Conservation (phyloP, 2,329 filamentous ascomycete genomes). For the Claviceps paspali region DNA sequence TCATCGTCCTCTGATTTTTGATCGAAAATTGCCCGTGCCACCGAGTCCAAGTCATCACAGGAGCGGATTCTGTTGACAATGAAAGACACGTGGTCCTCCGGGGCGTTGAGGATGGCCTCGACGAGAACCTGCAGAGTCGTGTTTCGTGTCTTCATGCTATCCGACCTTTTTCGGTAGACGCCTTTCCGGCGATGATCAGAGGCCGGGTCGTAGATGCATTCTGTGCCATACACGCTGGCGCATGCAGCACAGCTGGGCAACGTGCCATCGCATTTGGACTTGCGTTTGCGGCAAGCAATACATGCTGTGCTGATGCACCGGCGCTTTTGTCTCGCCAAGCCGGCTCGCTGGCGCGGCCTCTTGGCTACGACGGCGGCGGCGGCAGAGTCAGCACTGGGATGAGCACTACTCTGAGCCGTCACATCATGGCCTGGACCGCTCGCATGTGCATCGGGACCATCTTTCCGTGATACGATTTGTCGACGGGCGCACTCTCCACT, state of each 20-base stretch:
- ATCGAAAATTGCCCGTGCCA: constrained; percentile 38
- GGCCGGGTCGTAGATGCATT: constrained; percentile 89
- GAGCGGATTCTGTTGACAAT: constrained; percentile 79
- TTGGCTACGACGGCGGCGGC: constrained; percentile 17
- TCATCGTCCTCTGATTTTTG: constrained; percentile 16
- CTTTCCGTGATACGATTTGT: constrained; percentile 1
- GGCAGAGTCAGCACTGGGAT: constrained; percentile 6
- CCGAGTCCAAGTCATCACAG: constrained; percentile 52
- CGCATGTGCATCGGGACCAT: background rate
- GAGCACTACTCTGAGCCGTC: too few relatives aligned
- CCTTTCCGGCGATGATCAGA: constrained; percentile 93
- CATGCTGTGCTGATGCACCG: constrained; percentile 76
- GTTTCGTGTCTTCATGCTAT: constrained; percentile 72
- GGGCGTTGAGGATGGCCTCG: constrained; percentile 80
- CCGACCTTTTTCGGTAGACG: constrained; percentile 87
- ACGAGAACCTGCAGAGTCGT: constrained; percentile 86
- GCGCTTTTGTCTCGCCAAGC: constrained; percentile 44
- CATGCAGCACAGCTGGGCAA: constrained; percentile 90
- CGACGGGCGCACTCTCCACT: background rate
- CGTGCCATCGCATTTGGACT: constrained; percentile 85
- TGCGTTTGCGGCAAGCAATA: constrained; percentile 62
- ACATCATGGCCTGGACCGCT: background rate
- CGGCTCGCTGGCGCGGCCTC: constrained; percentile 33
- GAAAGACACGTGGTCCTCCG: constrained; percentile 69
- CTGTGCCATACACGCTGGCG: constrained; percentile 77